Percentiles rank a stretch among this genome's conserved stretches.
phyloP scores from a whole-genome alignment of 306 rosid genomes.

The Pterocarpus santalinus region DNA sequence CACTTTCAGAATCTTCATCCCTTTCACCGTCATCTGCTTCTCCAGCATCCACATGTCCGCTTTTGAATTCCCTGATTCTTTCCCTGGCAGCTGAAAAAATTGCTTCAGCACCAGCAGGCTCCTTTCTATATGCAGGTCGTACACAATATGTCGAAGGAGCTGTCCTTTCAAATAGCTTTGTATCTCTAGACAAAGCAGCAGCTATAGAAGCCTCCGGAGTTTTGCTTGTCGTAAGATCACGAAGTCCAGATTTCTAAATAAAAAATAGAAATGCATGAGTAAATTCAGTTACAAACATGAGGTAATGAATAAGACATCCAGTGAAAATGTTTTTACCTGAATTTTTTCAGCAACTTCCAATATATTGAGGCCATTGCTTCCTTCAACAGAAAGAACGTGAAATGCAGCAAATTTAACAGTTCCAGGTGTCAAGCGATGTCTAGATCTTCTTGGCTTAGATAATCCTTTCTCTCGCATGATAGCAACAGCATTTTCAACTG shows the following conservation, averaged over 20 bases:
- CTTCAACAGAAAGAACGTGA: conserved; percentile 88
- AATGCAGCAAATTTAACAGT: conserved; percentile 91
- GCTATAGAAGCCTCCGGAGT: conserved; percentile 84
- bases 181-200: conserved; percentile 85
- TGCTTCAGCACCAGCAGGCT: conserved; percentile 70
- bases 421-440: conserved; percentile 84
- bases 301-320: conserved; percentile 9
- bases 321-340: conserved; percentile 61
- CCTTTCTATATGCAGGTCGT: conserved; percentile 73
- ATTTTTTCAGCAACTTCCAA: conserved; percentile 82
- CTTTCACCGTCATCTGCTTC: conserved; percentile 73
- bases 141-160: conserved; percentile 88
- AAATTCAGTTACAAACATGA: conserved; percentile 22
- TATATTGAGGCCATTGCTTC: conserved; percentile 75
- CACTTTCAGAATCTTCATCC: conserved; percentile 80
- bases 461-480: conserved; percentile 78
- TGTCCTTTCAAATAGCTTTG: conserved; percentile 85
- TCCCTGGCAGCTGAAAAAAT: conserved; percentile 76
- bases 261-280: conserved; percentile 20
- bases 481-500: conserved; percentile 76
- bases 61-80: conserved; percentile 63
- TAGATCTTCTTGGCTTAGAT: conserved; percentile 65
- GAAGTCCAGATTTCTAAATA: conserved; percentile 81
- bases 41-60: conserved; percentile 61
- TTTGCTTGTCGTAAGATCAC: conserved; percentile 86